Conservation (phyloP, 1,284 basidiomycete genomes). For the Ceratobasidium sp. region DNA sequence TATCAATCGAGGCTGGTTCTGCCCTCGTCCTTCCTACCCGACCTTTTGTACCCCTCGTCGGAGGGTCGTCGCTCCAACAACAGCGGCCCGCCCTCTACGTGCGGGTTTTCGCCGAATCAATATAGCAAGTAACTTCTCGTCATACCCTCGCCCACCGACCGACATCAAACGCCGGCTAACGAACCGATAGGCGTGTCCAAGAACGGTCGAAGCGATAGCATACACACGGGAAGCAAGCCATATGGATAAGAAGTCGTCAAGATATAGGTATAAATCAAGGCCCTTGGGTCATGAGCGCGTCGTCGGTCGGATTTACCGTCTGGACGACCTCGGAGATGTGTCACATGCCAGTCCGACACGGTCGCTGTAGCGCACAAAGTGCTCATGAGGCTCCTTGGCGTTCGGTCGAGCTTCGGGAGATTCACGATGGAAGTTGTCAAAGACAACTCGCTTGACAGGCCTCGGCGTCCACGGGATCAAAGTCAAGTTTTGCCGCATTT, state of each 20-base stretch:
- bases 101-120: constrained; percentile 33
- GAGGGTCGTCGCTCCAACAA: constrained; percentile 12
- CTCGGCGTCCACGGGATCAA: constrained; percentile 3
- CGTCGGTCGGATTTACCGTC: constrained; percentile 40
- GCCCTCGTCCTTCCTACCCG: not conserved
- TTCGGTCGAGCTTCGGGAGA: constrained; percentile 32
- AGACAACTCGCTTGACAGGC: not conserved
- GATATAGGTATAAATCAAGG: not conserved
- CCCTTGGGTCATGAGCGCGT: not conserved
- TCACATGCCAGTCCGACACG: constrained; percentile 13
- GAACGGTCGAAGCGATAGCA: constrained; percentile 4
- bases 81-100: not conserved
- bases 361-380: constrained; percentile 20
- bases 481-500: constrained; percentile 1
- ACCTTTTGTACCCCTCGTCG: constrained; percentile 29
- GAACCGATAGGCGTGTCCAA: constrained; percentile 15
- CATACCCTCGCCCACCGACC: not conserved
- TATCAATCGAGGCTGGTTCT: not conserved
- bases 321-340: constrained; percentile 29
- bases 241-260: constrained; percentile 8
- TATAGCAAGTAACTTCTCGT: constrained; percentile 6
- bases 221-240: not conserved
- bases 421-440: not conserved
- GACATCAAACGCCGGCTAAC: constrained; percentile 26
- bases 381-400: not conserved